phyloP scores from a whole-genome alignment of 148 eudicot species.

The Dysphania ambrosioides region DNA sequence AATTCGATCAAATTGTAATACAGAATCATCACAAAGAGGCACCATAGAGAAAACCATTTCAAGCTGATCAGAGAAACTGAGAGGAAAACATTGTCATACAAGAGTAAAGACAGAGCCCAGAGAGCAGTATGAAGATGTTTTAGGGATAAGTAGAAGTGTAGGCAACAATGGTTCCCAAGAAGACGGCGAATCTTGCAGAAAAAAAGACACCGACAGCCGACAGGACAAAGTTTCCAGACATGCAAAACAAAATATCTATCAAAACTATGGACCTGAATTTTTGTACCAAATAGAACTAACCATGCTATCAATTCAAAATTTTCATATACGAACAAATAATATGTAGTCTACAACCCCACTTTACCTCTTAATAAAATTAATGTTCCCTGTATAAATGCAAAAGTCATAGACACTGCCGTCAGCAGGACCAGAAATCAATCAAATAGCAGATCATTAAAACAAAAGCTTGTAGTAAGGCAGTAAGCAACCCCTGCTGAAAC shows the following conservation, averaged over 20 bases:
- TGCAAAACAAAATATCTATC: neutral
- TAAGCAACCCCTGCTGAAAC: conserved; percentile 8
- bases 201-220: no score
- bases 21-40: neutral
- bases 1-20: neutral
- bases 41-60: neutral
- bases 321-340: neutral
- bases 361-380: neutral
- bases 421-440: conserved; percentile 4
- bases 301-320: neutral
- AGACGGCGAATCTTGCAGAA: neutral
- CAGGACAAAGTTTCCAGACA: neutral
- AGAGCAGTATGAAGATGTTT: neutral
- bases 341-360: conserved; percentile 4
- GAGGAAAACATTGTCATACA: neutral
- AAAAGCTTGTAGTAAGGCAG: conserved; percentile 8
- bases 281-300: neutral
- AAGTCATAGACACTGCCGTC: neutral
- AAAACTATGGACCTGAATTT: no score
- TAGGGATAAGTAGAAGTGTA: neutral
- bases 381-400: neutral
- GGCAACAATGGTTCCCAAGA: neutral
- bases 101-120: neutral
- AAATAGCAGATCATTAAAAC: conserved; percentile 5
- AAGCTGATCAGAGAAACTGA: neutral